Evolutionary conservation across 2,329 filamentous ascomycete species (phyloP).

Genomic region (Clonostachys chloroleuca): DNA sequence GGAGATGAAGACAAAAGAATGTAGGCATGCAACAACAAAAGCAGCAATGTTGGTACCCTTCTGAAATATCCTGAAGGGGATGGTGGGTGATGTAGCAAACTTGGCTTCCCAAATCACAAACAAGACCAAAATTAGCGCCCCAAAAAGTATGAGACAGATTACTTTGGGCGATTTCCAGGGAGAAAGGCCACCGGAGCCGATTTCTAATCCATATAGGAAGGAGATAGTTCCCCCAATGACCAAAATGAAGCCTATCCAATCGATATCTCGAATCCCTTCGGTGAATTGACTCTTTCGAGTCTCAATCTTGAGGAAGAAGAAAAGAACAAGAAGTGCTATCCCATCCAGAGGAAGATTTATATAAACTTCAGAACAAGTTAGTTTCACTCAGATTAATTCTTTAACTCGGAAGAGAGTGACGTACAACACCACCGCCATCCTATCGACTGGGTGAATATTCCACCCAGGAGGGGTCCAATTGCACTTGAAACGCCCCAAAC

Average conservation of each 20-base stretch:
- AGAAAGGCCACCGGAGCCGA: conserved; percentile 43
- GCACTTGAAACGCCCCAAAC: conserved; percentile 51
- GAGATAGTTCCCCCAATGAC: conserved; percentile 55
- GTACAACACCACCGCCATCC: conserved; percentile 45
- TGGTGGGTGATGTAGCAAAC: conserved; percentile 51
- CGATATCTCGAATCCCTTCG: conserved; percentile 46
- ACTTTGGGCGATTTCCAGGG: conserved; percentile 48
- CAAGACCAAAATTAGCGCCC: conserved; percentile 28
- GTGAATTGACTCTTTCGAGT: conserved; percentile 49
- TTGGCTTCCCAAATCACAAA: conserved; percentile 49
- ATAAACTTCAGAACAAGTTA: conserved; percentile 15
- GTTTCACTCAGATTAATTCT: background rate
- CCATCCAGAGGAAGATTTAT: conserved; percentile 38
- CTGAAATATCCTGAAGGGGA: conserved; percentile 48
- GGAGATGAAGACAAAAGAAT: conserved; percentile 45
- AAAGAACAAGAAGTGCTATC: conserved; percentile 26
- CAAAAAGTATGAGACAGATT: conserved; percentile 47
- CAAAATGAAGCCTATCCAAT: conserved; percentile 44
- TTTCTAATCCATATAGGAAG: conserved; percentile 57
- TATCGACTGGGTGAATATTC: conserved; percentile 39
- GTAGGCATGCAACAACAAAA: conserved; percentile 23
- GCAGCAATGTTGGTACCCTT: conserved; percentile 43
- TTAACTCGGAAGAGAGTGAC: conserved; percentile 15
- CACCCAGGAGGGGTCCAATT: conserved; percentile 42
- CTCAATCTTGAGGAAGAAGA: conserved; percentile 40